A percentile compares a stretch with the other conserved stretches of the same genome.
Conservation (phyloP, 148 eudicot genomes). For the Persicaria maculosa region DNA sequence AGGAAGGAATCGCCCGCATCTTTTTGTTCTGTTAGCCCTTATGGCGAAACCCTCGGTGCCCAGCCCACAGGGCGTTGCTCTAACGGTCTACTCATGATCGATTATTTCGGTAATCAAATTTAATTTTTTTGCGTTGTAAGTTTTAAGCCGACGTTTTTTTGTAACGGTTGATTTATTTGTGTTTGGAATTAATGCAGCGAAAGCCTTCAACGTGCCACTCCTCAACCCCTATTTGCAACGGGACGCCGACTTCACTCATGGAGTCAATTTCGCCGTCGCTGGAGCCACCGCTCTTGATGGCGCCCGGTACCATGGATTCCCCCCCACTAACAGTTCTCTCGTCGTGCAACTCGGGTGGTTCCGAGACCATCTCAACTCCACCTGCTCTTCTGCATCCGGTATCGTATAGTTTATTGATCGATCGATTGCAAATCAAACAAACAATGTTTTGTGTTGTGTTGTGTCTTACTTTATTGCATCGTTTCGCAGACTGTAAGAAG, state of each 20-base stretch:
- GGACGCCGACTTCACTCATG: not conserved
- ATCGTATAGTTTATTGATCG: not conserved
- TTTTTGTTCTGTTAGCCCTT: not conserved
- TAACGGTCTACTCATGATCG: not conserved
- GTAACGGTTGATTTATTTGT: too few species aligned
- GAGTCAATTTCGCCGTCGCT: conserved; percentile 1
- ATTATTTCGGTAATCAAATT: not conserved
- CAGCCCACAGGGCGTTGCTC: not conserved
- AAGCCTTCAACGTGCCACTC: not conserved
- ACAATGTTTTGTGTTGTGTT: too few species aligned
- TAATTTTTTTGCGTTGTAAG: not conserved
- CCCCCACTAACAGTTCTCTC: not conserved
- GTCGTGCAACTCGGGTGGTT: not conserved
- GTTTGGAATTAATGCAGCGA: not conserved
- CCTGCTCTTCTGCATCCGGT: conserved; percentile 3
- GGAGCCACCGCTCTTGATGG: not conserved
- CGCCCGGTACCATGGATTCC: not conserved
- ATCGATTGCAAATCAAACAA: too few species aligned
- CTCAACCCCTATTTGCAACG: not conserved
- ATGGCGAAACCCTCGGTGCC: not conserved
- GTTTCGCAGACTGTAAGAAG: not conserved
- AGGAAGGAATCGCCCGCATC: not conserved
- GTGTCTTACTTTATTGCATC: not conserved
- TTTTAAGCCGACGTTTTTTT: not conserved
- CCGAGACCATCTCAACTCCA: not conserved